A percentile compares a stretch with the other conserved stretches of the same genome.
Evolutionary conservation across 169 alveolate genomes (phyloP).

Genomic region (Cardiosporidium cionae): DNA sequence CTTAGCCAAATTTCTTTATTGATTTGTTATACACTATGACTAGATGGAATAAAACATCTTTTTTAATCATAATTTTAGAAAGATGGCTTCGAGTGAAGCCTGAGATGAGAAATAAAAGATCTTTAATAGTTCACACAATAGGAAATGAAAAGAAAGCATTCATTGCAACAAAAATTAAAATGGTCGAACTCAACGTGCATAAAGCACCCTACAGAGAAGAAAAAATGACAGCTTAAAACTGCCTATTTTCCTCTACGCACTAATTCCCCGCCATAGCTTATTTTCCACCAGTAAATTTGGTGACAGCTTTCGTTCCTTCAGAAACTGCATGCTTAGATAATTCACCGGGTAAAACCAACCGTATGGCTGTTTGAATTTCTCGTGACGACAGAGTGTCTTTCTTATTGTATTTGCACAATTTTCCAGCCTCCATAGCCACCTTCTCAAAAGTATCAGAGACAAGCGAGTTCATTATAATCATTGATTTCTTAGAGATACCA

Average conservation of each 20-base stretch:
- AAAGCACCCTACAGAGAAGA: neutral
- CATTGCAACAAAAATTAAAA: neutral
- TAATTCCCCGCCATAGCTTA: no score
- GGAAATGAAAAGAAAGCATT: neutral
- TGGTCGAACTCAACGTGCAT: neutral
- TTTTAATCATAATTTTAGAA: no score
- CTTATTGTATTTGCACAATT: constrained; percentile 87
- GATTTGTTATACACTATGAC: no score
- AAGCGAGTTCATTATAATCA: constrained; percentile 98
- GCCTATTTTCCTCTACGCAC: no score
- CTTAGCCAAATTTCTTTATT: no score
- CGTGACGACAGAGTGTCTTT: constrained; percentile 92
- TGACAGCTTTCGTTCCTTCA: constrained; percentile 99
- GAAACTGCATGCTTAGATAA: constrained; percentile 99
- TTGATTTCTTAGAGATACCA: constrained; percentile 91
- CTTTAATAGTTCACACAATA: neutral
- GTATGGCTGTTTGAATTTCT: constrained; percentile 97
- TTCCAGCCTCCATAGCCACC: constrained; percentile 91
- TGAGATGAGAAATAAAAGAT: neutral
- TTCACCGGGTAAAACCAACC: constrained; percentile 99
- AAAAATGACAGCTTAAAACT: neutral
- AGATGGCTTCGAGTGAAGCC: neutral
- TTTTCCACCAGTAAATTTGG: constrained; percentile 79
- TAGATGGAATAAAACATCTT: no score
- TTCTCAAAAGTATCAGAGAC: constrained; percentile 89